phyloP scores from a whole-genome alignment of 2,329 filamentous ascomycete species.

The Decorospora gaudefroyi region DNA sequence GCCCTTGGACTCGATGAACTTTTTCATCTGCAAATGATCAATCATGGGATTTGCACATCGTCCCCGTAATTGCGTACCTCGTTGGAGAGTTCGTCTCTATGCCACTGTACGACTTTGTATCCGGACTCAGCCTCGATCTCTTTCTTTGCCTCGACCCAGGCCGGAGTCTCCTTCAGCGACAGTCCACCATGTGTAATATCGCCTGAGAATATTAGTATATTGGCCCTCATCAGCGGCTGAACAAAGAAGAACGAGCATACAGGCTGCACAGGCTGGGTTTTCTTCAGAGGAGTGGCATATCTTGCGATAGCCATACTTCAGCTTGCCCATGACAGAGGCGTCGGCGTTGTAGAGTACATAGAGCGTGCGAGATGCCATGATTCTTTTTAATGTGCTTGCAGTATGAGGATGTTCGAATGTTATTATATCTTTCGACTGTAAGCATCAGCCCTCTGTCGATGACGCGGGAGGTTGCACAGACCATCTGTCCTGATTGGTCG shows the following conservation, averaged over 20 bases:
- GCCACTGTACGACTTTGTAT: too few relatives aligned
- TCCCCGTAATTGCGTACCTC: too few relatives aligned
- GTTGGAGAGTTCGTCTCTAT: too few relatives aligned
- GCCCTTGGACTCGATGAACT: background rate
- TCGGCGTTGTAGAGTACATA: constrained; percentile 1
- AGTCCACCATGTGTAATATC: constrained; percentile 1
- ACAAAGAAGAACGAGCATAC: too few relatives aligned
- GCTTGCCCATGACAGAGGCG: constrained; percentile 1
- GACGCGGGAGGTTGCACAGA: too few relatives aligned
- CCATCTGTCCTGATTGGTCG: too few relatives aligned
- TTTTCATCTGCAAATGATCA: background rate
- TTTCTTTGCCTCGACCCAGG: background rate
- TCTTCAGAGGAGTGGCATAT: constrained; percentile 1
- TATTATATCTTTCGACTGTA: background rate
- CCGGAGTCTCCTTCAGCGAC: background rate
- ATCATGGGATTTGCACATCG: background rate
- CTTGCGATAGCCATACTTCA: background rate
- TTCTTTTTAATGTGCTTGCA: too few relatives aligned
- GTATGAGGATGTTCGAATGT: too few relatives aligned
- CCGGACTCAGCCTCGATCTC: constrained; percentile 1
- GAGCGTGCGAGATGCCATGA: background rate
- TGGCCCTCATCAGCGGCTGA: too few relatives aligned
- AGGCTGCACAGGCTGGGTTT: constrained; percentile 3
- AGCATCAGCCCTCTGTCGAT: too few relatives aligned
- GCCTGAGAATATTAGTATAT: background rate